Percentiles rank a stretch among this genome's conserved stretches.
These are phyloP conservation scores for Aristolochia fimbriata DNA, from an alignment of 164 flowering plant species.

Conservation along the genomic window DNA sequence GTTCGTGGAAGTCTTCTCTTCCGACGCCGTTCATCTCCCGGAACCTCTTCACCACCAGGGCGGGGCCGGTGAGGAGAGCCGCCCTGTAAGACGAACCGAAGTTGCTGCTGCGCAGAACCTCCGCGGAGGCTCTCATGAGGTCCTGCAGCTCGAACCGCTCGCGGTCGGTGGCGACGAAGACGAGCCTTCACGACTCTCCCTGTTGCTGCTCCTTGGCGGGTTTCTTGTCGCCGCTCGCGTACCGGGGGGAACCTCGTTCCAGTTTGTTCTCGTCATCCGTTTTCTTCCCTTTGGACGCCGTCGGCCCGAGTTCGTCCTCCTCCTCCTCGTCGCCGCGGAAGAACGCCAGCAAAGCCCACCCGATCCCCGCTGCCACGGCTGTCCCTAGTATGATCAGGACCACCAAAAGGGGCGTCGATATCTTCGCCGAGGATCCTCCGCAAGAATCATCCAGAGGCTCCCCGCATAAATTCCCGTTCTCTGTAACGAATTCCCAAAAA, in stretches of 20 bases:
- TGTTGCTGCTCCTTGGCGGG: slow-evolving; percentile 2
- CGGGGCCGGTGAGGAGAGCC: slow-evolving; percentile 30
- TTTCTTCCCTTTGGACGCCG: too few relatives aligned
- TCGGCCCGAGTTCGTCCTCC: too few relatives aligned
- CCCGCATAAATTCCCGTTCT: slow-evolving; percentile 49
- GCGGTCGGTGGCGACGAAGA: slow-evolving; percentile 45
- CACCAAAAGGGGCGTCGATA: slow-evolving; percentile 2
- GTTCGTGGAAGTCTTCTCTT: slow-evolving; percentile 69
- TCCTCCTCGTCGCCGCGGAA: slow-evolving; percentile 2
- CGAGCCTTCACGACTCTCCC: slow-evolving; percentile 21
- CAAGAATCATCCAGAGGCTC: slow-evolving; percentile 21
- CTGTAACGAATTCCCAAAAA: slow-evolving; percentile 26
- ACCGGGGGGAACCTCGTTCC: slow-evolving; percentile 6
- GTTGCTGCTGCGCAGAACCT: slow-evolving; percentile 63
- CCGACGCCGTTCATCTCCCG: slow-evolving; percentile 69
- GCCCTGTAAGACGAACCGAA: slow-evolving; percentile 83
- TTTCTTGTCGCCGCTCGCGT: slow-evolving; percentile 3
- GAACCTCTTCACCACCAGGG: slow-evolving; percentile 74
- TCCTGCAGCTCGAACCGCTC: slow-evolving; percentile 59
- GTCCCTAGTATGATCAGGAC: slow-evolving; percentile 11
- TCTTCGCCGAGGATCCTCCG: background rate
- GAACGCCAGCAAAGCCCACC: slow-evolving; percentile 13
- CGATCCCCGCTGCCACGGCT: slow-evolving; percentile 11
- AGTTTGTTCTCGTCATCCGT: background rate
- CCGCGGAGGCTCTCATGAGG: slow-evolving; percentile 72